A percentile compares a stretch with the other conserved stretches of the same genome.
Conservation (phyloP, 2,329 filamentous ascomycete species). For the Botrytis tulipae region DNA sequence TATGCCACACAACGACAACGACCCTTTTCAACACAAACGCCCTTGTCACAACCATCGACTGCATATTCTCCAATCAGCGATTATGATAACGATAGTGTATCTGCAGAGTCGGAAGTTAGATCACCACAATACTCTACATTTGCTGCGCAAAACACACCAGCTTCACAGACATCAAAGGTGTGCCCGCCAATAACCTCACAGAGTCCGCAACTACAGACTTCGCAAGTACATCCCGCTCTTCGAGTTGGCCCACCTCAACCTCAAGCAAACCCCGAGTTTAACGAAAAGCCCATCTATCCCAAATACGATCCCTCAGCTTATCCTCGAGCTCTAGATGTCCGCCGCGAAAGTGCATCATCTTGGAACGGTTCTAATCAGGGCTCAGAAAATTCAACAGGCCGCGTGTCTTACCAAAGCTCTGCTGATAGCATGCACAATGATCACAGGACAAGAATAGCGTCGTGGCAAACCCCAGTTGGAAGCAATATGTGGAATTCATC, state of each 20-base stretch:
- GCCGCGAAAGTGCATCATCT: conserved; percentile 7
- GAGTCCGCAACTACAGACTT: conserved; percentile 7
- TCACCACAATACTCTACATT: conserved; percentile 6
- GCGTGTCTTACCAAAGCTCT: neutral
- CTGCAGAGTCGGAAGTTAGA: neutral
- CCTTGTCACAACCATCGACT: conserved; percentile 6
- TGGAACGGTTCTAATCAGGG: conserved; percentile 9
- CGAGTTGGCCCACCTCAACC: neutral
- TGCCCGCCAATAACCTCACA: conserved; percentile 6
- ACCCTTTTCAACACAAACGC: neutral
- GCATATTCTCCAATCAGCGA: conserved; percentile 21
- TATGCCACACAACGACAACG: neutral
- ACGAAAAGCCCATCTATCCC: neutral
- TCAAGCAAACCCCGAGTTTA: neutral
- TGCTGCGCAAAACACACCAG: conserved; percentile 1
- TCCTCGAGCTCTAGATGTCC: neutral
- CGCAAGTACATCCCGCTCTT: conserved; percentile 9
- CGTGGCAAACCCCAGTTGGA: neutral
- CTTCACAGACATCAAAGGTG: neutral
- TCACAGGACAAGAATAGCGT: conserved; percentile 5
- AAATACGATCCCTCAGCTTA: conserved; percentile 7
- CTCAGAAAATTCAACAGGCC: neutral
- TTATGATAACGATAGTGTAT: conserved; percentile 17
- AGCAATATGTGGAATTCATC: conserved; percentile 7
- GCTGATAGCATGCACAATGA: neutral